Evolutionary conservation across 768 basidiomycete species (phyloP).

Genomic region (Tulasnella sp.): DNA sequence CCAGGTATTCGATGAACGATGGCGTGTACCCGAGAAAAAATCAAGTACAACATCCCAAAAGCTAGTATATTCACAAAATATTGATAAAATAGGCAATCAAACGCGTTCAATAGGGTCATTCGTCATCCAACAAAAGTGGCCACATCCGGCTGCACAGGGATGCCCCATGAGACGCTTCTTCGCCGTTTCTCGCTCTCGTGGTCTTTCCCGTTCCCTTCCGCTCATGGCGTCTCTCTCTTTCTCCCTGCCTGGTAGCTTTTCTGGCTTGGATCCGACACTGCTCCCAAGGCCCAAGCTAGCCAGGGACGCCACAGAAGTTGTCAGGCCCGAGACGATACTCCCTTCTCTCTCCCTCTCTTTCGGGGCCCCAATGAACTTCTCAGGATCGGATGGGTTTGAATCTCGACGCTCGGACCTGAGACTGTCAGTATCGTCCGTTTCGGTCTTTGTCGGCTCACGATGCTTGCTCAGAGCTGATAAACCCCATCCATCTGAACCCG

Average conservation of each 20-base stretch:
- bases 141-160: slow-evolving; percentile 75
- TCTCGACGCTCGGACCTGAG: slow-evolving; percentile 17
- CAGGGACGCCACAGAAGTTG: slow-evolving; percentile 5
- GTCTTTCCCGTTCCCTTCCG: slow-evolving; percentile 5
- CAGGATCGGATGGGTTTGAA: slow-evolving; percentile 9
- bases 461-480: slow-evolving; percentile 12
- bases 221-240: neutral
- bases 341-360: slow-evolving; percentile 8
- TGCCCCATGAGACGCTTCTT: slow-evolving; percentile 46
- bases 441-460: neutral
- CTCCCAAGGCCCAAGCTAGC: neutral
- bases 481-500: slow-evolving; percentile 21
- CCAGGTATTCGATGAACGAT: neutral
- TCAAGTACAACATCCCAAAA: neutral
- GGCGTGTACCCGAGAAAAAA: neutral
- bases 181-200: neutral
- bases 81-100: neutral
- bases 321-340: neutral
- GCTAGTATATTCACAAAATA: neutral
- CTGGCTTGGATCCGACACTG: neutral
- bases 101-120: slow-evolving; percentile 26
- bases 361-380: neutral
- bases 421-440: neutral
- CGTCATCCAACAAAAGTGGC: slow-evolving; percentile 72
- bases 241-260: neutral